A percentile compares a stretch with the other conserved stretches of the same genome.
phyloP scores from a whole-genome alignment of 345 rosid species.

The Viola odorata region DNA sequence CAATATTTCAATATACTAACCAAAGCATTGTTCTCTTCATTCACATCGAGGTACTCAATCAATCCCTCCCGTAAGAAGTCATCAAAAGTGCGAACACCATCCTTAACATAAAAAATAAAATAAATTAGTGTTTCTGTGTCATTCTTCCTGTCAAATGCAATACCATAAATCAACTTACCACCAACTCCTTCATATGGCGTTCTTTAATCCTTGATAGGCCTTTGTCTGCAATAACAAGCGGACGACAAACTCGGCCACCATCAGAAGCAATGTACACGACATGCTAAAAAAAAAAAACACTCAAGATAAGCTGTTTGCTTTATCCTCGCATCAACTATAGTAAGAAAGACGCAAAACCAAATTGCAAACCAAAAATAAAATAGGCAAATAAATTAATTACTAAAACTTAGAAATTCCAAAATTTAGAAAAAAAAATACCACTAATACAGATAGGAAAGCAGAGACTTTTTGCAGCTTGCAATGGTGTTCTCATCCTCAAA shows the following conservation, averaged over 20 bases:
- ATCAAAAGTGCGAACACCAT: constrained; percentile 78
- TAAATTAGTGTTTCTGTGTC: constrained; percentile 17
- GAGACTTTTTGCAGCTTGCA: no score
- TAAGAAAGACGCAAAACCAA: neutral
- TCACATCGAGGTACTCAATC: constrained; percentile 93
- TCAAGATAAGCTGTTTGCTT: constrained; percentile 2
- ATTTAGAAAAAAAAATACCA: no score
- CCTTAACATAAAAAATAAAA: constrained; percentile 37
- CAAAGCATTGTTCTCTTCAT: constrained; percentile 95
- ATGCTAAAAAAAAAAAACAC: constrained; percentile 37
- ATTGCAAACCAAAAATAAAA: neutral
- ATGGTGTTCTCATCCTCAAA: no score
- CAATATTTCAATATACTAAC: constrained; percentile 30
- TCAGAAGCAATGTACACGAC: constrained; percentile 94
- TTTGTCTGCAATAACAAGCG: constrained; percentile 90
- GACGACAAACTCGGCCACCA: constrained; percentile 99
- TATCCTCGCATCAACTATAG: neutral
- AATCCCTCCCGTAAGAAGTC: constrained; percentile 89
- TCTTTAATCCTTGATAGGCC: constrained; percentile 85
- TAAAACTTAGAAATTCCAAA: no score
- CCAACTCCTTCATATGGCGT: constrained; percentile 84
- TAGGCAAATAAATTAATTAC: neutral
- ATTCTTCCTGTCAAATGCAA: constrained; percentile 2
- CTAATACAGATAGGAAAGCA: no score
- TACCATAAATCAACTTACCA: constrained; percentile 41